Conservation (phyloP, 371 early-diverging fungal species). For the Rhizopus stolonifer region DNA sequence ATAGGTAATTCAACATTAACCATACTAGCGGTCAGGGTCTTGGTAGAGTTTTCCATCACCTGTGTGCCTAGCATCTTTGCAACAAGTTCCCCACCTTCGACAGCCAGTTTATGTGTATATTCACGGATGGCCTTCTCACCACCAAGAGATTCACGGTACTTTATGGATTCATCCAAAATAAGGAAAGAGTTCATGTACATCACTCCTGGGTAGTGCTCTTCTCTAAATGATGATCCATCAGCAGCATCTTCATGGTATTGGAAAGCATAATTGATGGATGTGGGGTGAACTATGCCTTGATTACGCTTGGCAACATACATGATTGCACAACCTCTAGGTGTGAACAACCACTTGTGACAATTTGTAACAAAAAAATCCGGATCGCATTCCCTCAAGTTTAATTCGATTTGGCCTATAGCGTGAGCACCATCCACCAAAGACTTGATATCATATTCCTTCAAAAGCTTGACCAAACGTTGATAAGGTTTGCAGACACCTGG, state of each 20-base stretch:
- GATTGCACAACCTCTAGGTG: constrained; percentile 59
- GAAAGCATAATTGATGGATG: constrained; percentile 52
- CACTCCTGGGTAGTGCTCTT: constrained; percentile 28
- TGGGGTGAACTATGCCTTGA: constrained; percentile 53
- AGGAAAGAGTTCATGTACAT: constrained; percentile 32
- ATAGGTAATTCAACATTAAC: constrained; percentile 62
- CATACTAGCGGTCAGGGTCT: constrained; percentile 49
- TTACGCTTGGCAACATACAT: constrained; percentile 58
- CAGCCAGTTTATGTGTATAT: constrained; percentile 57
- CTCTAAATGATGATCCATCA: constrained; percentile 33
- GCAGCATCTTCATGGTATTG: constrained; percentile 16
- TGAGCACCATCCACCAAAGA: constrained; percentile 76
- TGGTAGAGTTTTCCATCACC: constrained; percentile 56
- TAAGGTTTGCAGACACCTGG: constrained; percentile 63
- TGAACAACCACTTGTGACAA: constrained; percentile 75
- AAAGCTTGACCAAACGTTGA: constrained; percentile 46
- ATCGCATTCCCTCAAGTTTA: constrained; percentile 52
- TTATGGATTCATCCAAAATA: constrained; percentile 48
- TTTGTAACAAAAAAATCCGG: constrained; percentile 76
- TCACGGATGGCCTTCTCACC: constrained; percentile 54
- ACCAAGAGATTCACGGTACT: constrained; percentile 56
- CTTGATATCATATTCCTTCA: constrained; percentile 52
- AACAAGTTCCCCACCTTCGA: constrained; percentile 55
- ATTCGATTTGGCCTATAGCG: constrained; percentile 58
- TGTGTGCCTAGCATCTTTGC: constrained; percentile 62